Evolutionary conservation across 257 asterid genomes (phyloP).

Genomic region (Primulina eburnea): DNA sequence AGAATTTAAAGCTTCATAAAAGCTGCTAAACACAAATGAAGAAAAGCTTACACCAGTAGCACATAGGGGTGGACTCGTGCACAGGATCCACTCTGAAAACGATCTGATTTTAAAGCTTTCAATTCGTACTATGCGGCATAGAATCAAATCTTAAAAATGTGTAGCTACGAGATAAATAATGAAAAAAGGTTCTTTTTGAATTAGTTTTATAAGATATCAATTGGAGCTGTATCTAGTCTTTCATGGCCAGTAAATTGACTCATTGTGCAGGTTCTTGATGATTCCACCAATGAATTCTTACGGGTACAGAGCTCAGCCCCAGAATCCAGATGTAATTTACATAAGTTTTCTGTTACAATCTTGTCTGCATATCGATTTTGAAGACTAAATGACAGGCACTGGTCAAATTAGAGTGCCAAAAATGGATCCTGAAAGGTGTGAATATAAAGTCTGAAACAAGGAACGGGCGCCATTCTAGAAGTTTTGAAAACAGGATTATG

Average conservation of each 20-base stretch:
- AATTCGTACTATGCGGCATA: no score
- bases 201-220: slow-evolving; percentile 20
- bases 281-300: slow-evolving; percentile 18
- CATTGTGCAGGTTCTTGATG: slow-evolving; percentile 25
- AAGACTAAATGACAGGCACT: slow-evolving; percentile 42
- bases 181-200: neutral
- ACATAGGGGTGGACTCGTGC: no score
- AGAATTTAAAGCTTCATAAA: no score
- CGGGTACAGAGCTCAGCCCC: slow-evolving; percentile 14
- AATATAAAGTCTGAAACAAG: slow-evolving; percentile 72
- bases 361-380: slow-evolving; percentile 6
- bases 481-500: slow-evolving; percentile 69
- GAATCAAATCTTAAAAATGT: neutral
- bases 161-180: no score
- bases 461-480: slow-evolving; percentile 83
- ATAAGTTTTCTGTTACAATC: slow-evolving; percentile 3
- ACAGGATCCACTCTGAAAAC: no score
- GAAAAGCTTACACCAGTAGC: no score
- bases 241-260: slow-evolving; percentile 22
- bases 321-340: neutral
- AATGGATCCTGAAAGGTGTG: slow-evolving; percentile 66
- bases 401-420: slow-evolving; percentile 67
- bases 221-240: slow-evolving; percentile 19
- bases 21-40: no score
- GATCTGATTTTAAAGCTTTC: no score